A percentile compares a stretch with the other conserved stretches of the same genome.
phyloP scores from a whole-genome alignment of 2,329 filamentous ascomycete genomes.

The Cladosporium sp. region DNA sequence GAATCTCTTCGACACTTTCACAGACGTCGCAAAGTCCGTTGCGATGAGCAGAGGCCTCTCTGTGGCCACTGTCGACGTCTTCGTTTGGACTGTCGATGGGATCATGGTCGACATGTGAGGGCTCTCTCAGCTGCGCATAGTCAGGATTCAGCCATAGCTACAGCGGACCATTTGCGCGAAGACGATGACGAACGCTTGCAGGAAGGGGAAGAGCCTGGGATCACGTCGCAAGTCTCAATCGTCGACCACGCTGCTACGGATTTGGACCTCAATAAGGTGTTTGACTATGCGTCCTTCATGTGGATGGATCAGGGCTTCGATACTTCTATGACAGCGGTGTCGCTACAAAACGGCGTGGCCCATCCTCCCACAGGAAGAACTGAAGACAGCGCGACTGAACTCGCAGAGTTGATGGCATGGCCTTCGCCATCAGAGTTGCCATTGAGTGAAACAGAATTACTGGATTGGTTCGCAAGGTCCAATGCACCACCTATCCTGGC shows the following conservation, averaged over 20 bases:
- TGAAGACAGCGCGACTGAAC: no score
- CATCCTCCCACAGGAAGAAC: no score
- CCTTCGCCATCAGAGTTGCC: slow-evolving; percentile 30
- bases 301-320: slow-evolving; percentile 1
- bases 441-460: slow-evolving; percentile 23
- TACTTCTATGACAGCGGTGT: background rate
- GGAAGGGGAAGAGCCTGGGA: no score
- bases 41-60: slow-evolving; percentile 47
- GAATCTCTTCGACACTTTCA: no score
- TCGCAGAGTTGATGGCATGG: slow-evolving; percentile 30
- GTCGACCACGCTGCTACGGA: background rate
- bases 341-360: background rate
- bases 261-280: slow-evolving; percentile 4
- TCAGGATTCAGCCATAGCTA: no score
- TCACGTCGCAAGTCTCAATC: background rate
- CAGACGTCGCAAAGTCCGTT: slow-evolving; percentile 47
- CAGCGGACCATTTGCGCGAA: no score
- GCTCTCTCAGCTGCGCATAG: no score
- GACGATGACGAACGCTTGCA: no score
- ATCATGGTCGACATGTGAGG: slow-evolving; percentile 12
- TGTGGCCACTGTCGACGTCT: slow-evolving; percentile 50
- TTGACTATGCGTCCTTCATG: slow-evolving; percentile 9
- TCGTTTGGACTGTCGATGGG: slow-evolving; percentile 48
- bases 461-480: slow-evolving; percentile 48
- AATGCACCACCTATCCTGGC: slow-evolving; percentile 51